Evolutionary conservation across 805 yeast genomes (phyloP).

Genomic region (Nakazawaea molendinolei): DNA sequence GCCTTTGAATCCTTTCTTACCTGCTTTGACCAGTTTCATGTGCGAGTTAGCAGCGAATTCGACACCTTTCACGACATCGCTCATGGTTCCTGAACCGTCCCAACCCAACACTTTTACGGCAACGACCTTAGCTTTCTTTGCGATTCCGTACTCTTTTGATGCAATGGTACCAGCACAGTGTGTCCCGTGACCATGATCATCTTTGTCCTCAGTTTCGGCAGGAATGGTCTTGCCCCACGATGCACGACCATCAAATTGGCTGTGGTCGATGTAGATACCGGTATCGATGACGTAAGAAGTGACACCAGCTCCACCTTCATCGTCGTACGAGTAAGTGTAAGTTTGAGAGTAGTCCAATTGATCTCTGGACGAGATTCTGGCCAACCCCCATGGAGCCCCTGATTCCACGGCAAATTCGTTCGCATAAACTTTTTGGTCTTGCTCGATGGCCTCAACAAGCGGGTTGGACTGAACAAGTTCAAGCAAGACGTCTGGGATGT

Average conservation of each 20-base stretch:
- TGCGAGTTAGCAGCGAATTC: slow-evolving; percentile 52
- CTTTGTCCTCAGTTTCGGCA: slow-evolving; percentile 38
- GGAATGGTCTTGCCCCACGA: slow-evolving; percentile 56
- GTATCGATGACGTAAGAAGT: slow-evolving; percentile 52
- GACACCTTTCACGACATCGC: slow-evolving; percentile 57
- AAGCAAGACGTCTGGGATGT: slow-evolving; percentile 2
- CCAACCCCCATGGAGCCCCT: slow-evolving; percentile 73
- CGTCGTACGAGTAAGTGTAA: slow-evolving; percentile 54
- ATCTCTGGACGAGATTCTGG: slow-evolving; percentile 60
- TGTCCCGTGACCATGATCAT: slow-evolving; percentile 60
- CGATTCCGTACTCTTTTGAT: slow-evolving; percentile 51
- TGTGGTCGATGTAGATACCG: slow-evolving; percentile 46
- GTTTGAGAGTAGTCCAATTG: slow-evolving; percentile 52
- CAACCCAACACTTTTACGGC: slow-evolving; percentile 57
- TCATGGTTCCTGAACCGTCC: slow-evolving; percentile 53
- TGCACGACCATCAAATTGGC: slow-evolving; percentile 56
- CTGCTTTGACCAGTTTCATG: slow-evolving; percentile 26
- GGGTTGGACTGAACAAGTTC: slow-evolving; percentile 24
- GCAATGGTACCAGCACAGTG: slow-evolving; percentile 66
- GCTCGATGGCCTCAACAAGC: slow-evolving; percentile 57
- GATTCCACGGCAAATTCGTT: slow-evolving; percentile 45
- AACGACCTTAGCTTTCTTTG: slow-evolving; percentile 50
- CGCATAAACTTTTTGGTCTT: slow-evolving; percentile 49
- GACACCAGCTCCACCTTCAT: slow-evolving; percentile 55
- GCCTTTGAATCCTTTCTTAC: slow-evolving; percentile 44